A percentile compares a stretch with the other conserved stretches of the same genome.
These are phyloP conservation scores for Talaromyces wortmannii DNA, from an alignment of 495 filamentous ascomycete genomes.

Conservation along the genomic window DNA sequence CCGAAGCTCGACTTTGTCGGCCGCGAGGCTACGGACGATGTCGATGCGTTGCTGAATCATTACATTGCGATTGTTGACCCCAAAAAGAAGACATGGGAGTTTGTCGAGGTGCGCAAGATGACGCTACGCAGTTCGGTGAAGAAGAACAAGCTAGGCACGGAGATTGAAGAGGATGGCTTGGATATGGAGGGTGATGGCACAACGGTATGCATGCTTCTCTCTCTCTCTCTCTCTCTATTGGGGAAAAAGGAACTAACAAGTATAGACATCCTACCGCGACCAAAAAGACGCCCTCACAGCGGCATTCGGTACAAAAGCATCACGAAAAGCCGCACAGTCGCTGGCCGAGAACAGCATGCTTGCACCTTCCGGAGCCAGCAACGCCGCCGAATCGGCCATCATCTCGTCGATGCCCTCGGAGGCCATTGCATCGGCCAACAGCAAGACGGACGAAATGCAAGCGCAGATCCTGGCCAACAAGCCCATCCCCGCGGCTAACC, in stretches of 20 bases:
- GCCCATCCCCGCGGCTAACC: conserved; percentile 71
- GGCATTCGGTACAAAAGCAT: conserved; percentile 90
- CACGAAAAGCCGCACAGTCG: conserved; percentile 74
- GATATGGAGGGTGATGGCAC: conserved; percentile 34
- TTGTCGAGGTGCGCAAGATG: conserved; percentile 71
- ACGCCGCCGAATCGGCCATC: conserved; percentile 52
- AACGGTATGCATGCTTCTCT: conserved; percentile 13
- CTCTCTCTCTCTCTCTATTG: neutral
- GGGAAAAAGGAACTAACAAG: conserved; percentile 8
- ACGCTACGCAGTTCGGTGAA: conserved; percentile 59
- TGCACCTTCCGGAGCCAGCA: conserved; percentile 39
- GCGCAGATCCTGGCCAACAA: conserved; percentile 61
- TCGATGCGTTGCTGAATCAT: conserved; percentile 66
- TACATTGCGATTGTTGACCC: conserved; percentile 86
- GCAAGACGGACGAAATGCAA: conserved; percentile 58
- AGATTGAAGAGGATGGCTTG: conserved; percentile 23
- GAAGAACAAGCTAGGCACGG: conserved; percentile 34
- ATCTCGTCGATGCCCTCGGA: conserved; percentile 52
- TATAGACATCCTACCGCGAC: conserved; percentile 46
- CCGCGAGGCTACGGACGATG: conserved; percentile 59
- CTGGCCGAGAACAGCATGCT: conserved; percentile 74
- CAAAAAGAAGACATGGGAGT: conserved; percentile 58
- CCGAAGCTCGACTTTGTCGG: conserved; percentile 74
- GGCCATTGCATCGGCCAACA: conserved; percentile 49
- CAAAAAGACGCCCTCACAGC: conserved; percentile 69